Base-by-base conservation (phyloP, 75 land plant species). In the Picea sitchensis region DNA sequence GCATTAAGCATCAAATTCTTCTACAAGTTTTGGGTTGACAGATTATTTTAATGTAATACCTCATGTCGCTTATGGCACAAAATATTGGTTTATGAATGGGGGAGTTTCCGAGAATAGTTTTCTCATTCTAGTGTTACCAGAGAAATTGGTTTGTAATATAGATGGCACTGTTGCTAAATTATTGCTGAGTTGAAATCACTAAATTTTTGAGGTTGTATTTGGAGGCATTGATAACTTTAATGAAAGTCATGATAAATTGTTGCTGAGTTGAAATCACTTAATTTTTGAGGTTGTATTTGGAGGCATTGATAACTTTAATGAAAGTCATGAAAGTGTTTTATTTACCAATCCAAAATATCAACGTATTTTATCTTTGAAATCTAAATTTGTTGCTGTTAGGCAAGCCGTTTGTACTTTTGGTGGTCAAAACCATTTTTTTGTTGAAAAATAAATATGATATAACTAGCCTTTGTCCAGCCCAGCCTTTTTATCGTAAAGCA, bases 121-220 rank as follows among this genome's bases (percentile, higher is more conserved):
- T 23, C 34, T 32, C 41, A 31, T 36, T 15, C 1, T 32, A 65
- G 13, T 13, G 67, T 26, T 64, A 30, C 34, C 31, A 32, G 36
- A 17, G 47, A 36, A 41, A 36, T 69, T 69, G 73, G 73, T 8
- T 41, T 69, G 73, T 69, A 69, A 69, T 36, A 69, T 69, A 69
- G 47, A 17, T 14, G 44, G 21, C 20, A 20, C 21, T 7, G 41
- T 67, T 36, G 51, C 73, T 69, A 0, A 41, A 41, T n/a, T 69
- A 21, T 65, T 65, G 41, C 4, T 12, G 69, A 69, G 73, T 9
- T 36, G 38, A 32, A 31, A 38, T 69, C 38, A 14, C n/a, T 17
- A 7, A 41, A 69, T 2, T 69, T 41, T 69, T 41, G 23, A 47
- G 51, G 7, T 17, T 68, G 68, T 14, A 65, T 65, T 32, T 13